phyloP scores from a whole-genome alignment of 2,329 filamentous ascomycete genomes.

The Trichophyton equinum region DNA sequence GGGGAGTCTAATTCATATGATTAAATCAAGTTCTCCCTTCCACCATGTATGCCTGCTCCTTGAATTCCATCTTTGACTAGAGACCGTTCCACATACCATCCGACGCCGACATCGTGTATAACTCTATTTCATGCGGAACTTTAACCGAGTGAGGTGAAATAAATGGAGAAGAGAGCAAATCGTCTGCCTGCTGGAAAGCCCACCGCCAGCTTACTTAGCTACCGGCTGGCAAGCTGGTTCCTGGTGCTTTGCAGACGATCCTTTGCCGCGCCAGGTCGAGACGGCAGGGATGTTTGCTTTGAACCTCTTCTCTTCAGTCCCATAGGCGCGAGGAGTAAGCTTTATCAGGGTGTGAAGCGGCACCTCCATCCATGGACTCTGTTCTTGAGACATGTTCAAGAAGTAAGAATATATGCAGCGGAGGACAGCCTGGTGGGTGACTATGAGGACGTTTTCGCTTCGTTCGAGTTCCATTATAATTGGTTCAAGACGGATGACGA shows the following conservation, averaged over 20 bases:
- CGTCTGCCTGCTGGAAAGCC: background rate
- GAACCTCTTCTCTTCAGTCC: slow-evolving; percentile 76
- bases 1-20: background rate
- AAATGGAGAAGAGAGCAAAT: background rate
- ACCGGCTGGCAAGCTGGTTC: slow-evolving; percentile 12
- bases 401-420: slow-evolving; percentile 98
- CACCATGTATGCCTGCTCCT: background rate
- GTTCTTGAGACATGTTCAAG: slow-evolving; percentile 88
- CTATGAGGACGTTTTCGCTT: slow-evolving; percentile 91
- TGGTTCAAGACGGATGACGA: slow-evolving; percentile 91
- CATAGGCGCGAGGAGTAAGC: slow-evolving; percentile 85
- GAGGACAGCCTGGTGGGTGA: slow-evolving; percentile 92
- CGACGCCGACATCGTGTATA: background rate
- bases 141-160: background rate
- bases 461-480: slow-evolving; percentile 99
- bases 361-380: slow-evolving; percentile 97
- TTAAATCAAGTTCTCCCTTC: background rate
- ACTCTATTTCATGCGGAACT: background rate
- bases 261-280: slow-evolving; percentile 91
- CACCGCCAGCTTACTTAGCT: background rate
- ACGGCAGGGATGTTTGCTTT: slow-evolving; percentile 90
- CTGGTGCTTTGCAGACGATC: slow-evolving; percentile 80
- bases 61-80: background rate
- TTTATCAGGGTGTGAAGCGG: slow-evolving; percentile 94
- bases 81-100: background rate